Evolutionary conservation across 345 rosid genomes (phyloP), one percentile per base, ranked within the genome.

Genomic region (Moricandia moricandioides): DNA sequence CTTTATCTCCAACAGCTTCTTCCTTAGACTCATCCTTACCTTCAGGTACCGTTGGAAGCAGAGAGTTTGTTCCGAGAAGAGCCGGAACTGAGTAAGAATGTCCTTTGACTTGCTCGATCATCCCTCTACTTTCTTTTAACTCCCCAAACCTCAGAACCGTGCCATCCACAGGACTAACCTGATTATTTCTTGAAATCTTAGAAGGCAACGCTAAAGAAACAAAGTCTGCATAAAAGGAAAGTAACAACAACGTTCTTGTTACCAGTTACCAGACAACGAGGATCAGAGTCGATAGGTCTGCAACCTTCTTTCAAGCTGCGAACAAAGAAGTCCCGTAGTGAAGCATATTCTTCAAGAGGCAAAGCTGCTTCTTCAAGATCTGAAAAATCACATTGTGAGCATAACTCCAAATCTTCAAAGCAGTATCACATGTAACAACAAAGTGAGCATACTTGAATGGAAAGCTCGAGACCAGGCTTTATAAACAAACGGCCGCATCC

Each of bases 101-200:
- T 66, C 97, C 99, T 86, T 95, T 95, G 40, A 92, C 99, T 86
- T 95, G 99, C 83, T 92, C 96, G 75, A 95, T 90, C 92, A 85
- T 88, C 56, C 97, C 92, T 71, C 97, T 87, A 70, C 81, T 67
- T 78, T 84, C 92, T 83, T 83, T 85, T 73, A 95, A 75, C 86
- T 95, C 96, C 40, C 99, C 97, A 76, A 84, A 83, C 79, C 97
- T 83, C 73, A 92, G 79, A 80, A 95, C 33, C 35, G 85, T 87
- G 56, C 97, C 99, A 82, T 95, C 99, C 73, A 90, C 97, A 64
- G 99, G 97, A 79, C 97, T 92, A 79, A 89, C 87, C 97, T 95
- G 85, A 17, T 4, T 61, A 29, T n/a, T 45, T 3, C 5, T 68
- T n/a, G 21, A 55, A 52, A 52, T 14, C 61, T 78, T 62, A 73